Conservation (phyloP, 331 rosid species). For the Acacia concinna region DNA sequence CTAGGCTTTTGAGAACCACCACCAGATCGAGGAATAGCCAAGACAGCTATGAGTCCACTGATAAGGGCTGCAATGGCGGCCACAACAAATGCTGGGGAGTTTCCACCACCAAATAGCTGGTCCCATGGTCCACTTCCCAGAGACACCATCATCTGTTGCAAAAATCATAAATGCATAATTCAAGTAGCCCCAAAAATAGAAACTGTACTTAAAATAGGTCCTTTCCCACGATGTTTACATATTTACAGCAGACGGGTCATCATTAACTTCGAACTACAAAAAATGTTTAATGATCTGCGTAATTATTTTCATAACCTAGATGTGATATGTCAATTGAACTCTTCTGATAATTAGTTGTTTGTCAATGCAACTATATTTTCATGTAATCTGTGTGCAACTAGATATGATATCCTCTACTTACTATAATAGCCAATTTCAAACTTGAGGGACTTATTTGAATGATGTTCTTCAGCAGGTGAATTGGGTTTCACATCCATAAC, state of each 20-base stretch:
- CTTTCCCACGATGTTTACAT: background rate
- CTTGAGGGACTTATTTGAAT: slow-evolving; percentile 2
- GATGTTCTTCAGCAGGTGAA: slow-evolving; percentile 25
- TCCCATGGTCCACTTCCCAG: slow-evolving; percentile 99
- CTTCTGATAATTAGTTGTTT: slow-evolving; percentile 17
- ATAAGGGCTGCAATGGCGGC: slow-evolving; percentile 85
- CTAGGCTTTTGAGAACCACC: slow-evolving; percentile 65
- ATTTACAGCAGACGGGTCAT: slow-evolving; percentile 15
- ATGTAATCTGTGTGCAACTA: background rate
- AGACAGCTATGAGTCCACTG: slow-evolving; percentile 78
- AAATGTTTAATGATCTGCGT: background rate
- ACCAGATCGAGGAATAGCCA: slow-evolving; percentile 83
- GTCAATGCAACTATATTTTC: slow-evolving; percentile 23
- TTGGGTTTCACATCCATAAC: slow-evolving; percentile 20
- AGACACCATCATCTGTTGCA: slow-evolving; percentile 82
- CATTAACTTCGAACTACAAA: slow-evolving; percentile 13
- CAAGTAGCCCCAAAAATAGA: slow-evolving; percentile 24
- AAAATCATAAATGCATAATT: slow-evolving; percentile 37
- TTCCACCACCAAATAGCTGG: slow-evolving; percentile 99
- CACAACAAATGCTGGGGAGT: slow-evolving; percentile 90
- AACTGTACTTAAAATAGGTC: slow-evolving; percentile 22
- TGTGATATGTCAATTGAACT: background rate
- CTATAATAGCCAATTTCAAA: slow-evolving; percentile 15
- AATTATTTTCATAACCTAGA: slow-evolving; percentile 3
- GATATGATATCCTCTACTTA: slow-evolving; percentile 12